Evolutionary conservation across 2,329 filamentous ascomycete genomes (phyloP).

Genomic region (Fusarium fujikuroi): DNA sequence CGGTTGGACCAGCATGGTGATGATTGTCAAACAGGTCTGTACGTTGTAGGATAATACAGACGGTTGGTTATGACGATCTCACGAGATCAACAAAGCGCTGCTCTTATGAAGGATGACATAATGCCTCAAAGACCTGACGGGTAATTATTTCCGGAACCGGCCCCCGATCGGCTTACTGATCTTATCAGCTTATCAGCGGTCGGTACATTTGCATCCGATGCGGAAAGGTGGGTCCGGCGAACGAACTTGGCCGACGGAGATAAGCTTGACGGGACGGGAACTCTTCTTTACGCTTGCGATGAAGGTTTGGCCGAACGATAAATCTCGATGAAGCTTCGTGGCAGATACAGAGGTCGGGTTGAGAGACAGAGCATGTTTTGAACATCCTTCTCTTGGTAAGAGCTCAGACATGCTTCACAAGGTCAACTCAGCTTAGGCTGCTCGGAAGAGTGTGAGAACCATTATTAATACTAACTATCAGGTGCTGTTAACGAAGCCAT

Average conservation of each 20-base stretch:
- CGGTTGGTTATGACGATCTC: not conserved
- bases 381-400: too few species aligned
- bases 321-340: not conserved
- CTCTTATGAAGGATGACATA: slow-evolving; percentile 3
- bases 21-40: too few species aligned
- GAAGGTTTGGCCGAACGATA: too few species aligned
- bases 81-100: not conserved
- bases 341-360: rapidly evolving
- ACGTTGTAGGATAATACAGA: rapidly evolving
- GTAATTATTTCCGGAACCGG: not conserved
- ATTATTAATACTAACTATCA: not conserved
- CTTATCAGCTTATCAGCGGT: not conserved
- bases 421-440: not conserved
- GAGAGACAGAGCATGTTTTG: not conserved
- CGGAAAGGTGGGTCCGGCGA: not conserved
- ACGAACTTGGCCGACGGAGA: not conserved
- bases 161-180: not conserved
- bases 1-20: not conserved
- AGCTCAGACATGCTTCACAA: not conserved
- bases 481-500: not conserved
- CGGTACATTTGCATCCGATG: not conserved
- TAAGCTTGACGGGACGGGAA: not conserved
- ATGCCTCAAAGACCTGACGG: not conserved
- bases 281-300: not conserved
- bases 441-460: not conserved